Percentiles rank a stretch among this genome's conserved stretches.
Conservation (phyloP, 2,329 filamentous ascomycete species). For the Alternaria viburni region DNA sequence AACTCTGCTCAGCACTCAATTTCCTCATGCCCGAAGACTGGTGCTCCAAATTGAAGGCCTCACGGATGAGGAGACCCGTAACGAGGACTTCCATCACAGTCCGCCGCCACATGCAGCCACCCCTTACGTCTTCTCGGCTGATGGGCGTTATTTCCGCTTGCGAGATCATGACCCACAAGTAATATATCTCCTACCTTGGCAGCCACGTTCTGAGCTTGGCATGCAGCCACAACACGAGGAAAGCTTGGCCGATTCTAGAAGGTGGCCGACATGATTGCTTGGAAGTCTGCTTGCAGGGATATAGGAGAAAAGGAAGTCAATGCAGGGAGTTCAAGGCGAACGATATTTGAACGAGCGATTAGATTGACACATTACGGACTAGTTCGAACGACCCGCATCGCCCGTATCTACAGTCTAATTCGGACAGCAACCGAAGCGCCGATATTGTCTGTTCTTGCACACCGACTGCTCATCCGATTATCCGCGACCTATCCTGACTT, state of each 20-base stretch:
- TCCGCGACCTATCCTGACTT: neutral
- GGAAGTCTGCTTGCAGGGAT: neutral
- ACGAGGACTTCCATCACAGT: neutral
- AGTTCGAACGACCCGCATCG: neutral
- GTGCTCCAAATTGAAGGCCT: neutral
- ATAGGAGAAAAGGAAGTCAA: neutral
- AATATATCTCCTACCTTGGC: constrained; percentile 1
- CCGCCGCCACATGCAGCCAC: neutral
- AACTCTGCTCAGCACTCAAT: neutral
- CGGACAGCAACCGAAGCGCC: neutral
- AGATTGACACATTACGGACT: neutral
- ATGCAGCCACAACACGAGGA: neutral
- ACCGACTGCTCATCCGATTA: neutral
- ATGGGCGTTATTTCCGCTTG: neutral
- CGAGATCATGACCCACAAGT: neutral
- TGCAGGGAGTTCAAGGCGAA: neutral
- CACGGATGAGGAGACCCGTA: neutral
- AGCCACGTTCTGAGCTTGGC: neutral
- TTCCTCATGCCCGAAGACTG: neutral
- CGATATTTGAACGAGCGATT: neutral
- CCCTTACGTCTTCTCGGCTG: neutral
- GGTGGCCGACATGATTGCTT: neutral
- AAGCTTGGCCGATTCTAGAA: neutral
- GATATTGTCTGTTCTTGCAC: neutral
- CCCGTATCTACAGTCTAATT: neutral